Evolutionary conservation across 2,329 filamentous ascomycete genomes (phyloP).

Genomic region (Ceratocystis smalleyi): DNA sequence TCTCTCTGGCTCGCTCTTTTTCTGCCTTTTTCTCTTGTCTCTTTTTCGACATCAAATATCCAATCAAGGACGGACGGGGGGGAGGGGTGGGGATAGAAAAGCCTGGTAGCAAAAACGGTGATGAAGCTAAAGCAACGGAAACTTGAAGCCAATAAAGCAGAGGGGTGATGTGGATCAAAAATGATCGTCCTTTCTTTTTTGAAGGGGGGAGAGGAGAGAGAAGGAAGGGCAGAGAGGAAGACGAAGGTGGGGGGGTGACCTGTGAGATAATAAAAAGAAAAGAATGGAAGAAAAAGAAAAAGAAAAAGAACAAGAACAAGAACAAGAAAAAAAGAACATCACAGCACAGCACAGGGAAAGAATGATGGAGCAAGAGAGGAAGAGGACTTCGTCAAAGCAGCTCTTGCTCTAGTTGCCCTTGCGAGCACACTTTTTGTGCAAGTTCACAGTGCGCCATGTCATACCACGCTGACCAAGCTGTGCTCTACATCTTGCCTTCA

Average conservation of each 20-base stretch:
- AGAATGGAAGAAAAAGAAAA: too few relatives aligned
- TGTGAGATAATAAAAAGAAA: neutral
- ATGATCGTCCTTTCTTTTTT: slow-evolving; percentile 6
- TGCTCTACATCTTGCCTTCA: neutral
- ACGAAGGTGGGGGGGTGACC: neutral
- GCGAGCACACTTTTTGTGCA: neutral
- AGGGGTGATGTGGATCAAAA: slow-evolving; percentile 2
- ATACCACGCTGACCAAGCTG: neutral
- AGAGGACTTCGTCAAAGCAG: neutral
- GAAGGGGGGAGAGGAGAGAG: neutral
- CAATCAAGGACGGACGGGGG: neutral
- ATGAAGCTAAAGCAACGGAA: slow-evolving; percentile 3
- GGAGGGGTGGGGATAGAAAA: neutral
- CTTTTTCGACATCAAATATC: neutral
- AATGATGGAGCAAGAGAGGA: neutral
- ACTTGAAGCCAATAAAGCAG: slow-evolving; percentile 6
- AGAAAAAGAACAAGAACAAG: neutral
- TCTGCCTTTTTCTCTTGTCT: neutral
- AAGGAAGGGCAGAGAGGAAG: neutral
- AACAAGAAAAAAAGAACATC: neutral
- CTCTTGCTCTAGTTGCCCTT: neutral
- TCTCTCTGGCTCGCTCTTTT: neutral
- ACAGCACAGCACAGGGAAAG: too few relatives aligned
- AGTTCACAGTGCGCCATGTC: too few relatives aligned
- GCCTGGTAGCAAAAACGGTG: neutral